phyloP scores from a whole-genome alignment of 768 basidiomycete species.

The Antrodiella citrinella region DNA sequence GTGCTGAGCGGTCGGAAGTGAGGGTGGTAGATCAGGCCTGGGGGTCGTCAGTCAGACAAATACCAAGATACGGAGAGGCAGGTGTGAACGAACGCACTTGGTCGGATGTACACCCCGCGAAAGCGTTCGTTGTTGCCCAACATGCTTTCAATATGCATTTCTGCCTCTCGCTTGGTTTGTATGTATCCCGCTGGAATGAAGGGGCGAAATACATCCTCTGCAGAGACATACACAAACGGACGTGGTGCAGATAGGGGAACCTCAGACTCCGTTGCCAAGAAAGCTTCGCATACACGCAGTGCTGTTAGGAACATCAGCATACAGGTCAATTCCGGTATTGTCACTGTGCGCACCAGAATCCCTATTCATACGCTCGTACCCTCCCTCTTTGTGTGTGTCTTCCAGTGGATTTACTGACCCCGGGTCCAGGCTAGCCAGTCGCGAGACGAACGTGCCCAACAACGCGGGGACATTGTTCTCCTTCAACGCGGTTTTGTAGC shows the following conservation, averaged over 20 bases:
- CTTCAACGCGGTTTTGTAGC: slow-evolving; percentile 71
- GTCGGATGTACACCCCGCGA: slow-evolving; percentile 77
- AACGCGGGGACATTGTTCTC: slow-evolving; percentile 49
- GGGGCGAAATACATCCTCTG: slow-evolving; percentile 89
- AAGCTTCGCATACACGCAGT: slow-evolving; percentile 70
- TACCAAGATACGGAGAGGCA: background rate
- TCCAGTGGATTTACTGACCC: slow-evolving; percentile 48
- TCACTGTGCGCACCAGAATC: slow-evolving; percentile 66
- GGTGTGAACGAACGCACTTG: slow-evolving; percentile 51
- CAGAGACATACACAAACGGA: slow-evolving; percentile 92
- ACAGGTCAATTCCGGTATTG: no score
- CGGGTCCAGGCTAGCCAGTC: slow-evolving; percentile 17
- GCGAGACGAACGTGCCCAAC: slow-evolving; percentile 37
- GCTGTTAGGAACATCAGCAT: slow-evolving; percentile 30
- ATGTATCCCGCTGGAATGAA: slow-evolving; percentile 83
- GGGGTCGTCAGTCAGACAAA: background rate
- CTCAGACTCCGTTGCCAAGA: slow-evolving; percentile 38
- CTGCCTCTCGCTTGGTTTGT: slow-evolving; percentile 90
- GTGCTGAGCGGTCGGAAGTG: slow-evolving; percentile 87
- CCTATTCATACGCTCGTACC: slow-evolving; percentile 81
- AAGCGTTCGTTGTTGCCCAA: slow-evolving; percentile 36
- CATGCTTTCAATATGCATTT: slow-evolving; percentile 54
- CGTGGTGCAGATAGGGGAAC: slow-evolving; percentile 28
- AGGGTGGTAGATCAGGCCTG: slow-evolving; percentile 94
- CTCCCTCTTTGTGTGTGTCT: slow-evolving; percentile 27